Percentiles rank a stretch among this genome's conserved stretches.
Conservation (phyloP, 805 yeast genomes). For the Teunomyces gatunensis region DNA sequence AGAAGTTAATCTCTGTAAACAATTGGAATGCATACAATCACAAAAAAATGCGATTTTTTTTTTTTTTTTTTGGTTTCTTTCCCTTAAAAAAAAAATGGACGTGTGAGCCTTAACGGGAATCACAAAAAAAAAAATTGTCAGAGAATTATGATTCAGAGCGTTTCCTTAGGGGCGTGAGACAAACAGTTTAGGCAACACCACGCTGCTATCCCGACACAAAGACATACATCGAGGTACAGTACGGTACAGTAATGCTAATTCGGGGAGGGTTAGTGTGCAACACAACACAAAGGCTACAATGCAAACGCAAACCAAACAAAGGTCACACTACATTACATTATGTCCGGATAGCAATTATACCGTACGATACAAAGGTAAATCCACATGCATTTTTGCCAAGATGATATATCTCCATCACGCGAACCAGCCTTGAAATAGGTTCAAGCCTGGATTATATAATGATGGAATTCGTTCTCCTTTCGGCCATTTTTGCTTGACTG, state of each 20-base stretch:
- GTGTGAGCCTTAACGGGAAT: too few species aligned
- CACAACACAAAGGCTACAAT: not conserved
- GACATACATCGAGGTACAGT: not conserved
- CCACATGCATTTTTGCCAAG: not conserved
- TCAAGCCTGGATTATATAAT: constrained; percentile 34
- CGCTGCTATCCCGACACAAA: not conserved
- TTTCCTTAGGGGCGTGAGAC: not conserved
- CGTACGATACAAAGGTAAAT: not conserved
- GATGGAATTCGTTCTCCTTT: constrained; percentile 38
- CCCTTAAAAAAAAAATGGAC: not conserved
- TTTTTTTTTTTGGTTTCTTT: too few species aligned
- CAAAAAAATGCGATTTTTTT: not conserved
- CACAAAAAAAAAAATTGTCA: not conserved
- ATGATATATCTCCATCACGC: constrained; percentile 43
- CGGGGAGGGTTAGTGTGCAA: not conserved
- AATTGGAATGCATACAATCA: not conserved
- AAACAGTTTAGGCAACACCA: not conserved
- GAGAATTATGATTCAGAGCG: not conserved
- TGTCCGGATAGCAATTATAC: not conserved
- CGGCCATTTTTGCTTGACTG: constrained; percentile 50
- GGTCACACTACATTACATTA: not conserved
- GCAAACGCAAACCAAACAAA: not conserved
- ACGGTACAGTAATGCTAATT: too few species aligned
- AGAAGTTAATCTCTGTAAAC: not conserved
- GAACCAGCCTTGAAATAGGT: constrained; percentile 30